phyloP scores from a whole-genome alignment of 2,329 filamentous ascomycete genomes.

The Penicillium italicum region DNA sequence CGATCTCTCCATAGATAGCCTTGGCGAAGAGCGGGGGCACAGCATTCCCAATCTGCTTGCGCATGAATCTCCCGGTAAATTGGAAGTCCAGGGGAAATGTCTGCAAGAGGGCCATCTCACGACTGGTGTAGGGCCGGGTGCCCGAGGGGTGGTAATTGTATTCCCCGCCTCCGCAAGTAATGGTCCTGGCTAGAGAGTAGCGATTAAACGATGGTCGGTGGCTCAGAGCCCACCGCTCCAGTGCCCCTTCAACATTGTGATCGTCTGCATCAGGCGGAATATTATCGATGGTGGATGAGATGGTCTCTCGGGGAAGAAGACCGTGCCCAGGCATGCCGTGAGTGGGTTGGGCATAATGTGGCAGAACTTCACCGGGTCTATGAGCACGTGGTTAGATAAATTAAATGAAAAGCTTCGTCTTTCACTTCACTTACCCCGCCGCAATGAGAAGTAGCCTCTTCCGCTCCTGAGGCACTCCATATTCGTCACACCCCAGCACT shows the following conservation, averaged over 20 bases:
- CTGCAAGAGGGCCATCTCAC: conserved; percentile 67
- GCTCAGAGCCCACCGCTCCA: conserved; percentile 24
- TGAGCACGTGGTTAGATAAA: conserved; percentile 21
- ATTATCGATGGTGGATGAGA: conserved; percentile 40
- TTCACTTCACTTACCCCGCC: conserved; percentile 44
- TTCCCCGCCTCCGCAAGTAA: conserved; percentile 61
- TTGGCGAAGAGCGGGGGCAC: conserved; percentile 59
- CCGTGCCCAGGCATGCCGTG: conserved; percentile 44
- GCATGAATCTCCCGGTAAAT: conserved; percentile 48
- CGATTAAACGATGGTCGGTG: conserved; percentile 43
- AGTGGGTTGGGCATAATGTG: conserved; percentile 61
- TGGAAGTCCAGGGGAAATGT: conserved; percentile 62
- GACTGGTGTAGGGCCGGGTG: conserved; percentile 58
- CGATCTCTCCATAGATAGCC: conserved; percentile 39
- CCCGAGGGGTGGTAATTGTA: conserved; percentile 65
- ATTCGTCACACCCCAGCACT: conserved; percentile 50
- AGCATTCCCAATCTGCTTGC: conserved; percentile 73
- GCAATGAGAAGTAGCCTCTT: conserved; percentile 52
- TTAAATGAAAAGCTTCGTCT: not conserved
- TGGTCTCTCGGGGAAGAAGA: conserved; percentile 39
- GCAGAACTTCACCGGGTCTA: conserved; percentile 68
- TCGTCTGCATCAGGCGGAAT: conserved; percentile 43
- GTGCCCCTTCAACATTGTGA: conserved; percentile 38
- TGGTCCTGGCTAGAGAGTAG: conserved; percentile 53
- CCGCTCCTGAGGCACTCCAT: conserved; percentile 50